Evolutionary conservation across 306 rosid species (phyloP).

Genomic region (Quercus dentata): DNA sequence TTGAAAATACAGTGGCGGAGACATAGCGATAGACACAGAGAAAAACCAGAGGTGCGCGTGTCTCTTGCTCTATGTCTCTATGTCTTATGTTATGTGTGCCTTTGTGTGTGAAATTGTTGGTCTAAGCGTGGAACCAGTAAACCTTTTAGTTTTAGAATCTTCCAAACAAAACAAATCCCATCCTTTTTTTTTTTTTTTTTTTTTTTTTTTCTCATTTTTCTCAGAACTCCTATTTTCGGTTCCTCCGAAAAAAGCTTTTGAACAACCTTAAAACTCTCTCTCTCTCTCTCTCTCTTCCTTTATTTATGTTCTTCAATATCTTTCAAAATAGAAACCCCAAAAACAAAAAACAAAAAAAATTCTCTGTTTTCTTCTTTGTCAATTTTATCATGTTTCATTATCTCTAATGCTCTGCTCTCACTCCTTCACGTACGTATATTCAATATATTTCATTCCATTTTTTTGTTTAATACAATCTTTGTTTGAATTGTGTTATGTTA

Average conservation of each 20-base stretch:
- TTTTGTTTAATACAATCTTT: not conserved
- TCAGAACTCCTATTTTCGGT: not conserved
- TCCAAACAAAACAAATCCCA: not conserved
- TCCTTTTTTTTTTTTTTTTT: not conserved
- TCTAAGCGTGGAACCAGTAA: not conserved
- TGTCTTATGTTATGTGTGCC: no score
- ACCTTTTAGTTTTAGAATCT: not conserved
- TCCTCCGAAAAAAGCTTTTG: not conserved
- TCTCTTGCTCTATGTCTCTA: no score
- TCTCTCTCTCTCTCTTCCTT: not conserved
- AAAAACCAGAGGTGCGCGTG: not conserved
- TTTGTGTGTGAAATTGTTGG: no score
- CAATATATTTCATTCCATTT: not conserved
- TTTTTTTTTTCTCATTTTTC: not conserved
- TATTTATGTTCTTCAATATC: not conserved
- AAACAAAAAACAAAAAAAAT: no score
- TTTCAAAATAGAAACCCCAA: no score
- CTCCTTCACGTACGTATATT: not conserved
- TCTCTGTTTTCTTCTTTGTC: no score
- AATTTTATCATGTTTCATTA: no score
- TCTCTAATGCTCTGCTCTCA: no score
- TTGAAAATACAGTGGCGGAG: not conserved
- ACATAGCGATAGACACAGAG: not conserved
- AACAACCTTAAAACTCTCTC: not conserved
- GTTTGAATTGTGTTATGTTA: not conserved